Evolutionary conservation across 306 rosid genomes (phyloP), one percentile per base, ranked within the genome.

Genomic region (Cucurbita moschata): DNA sequence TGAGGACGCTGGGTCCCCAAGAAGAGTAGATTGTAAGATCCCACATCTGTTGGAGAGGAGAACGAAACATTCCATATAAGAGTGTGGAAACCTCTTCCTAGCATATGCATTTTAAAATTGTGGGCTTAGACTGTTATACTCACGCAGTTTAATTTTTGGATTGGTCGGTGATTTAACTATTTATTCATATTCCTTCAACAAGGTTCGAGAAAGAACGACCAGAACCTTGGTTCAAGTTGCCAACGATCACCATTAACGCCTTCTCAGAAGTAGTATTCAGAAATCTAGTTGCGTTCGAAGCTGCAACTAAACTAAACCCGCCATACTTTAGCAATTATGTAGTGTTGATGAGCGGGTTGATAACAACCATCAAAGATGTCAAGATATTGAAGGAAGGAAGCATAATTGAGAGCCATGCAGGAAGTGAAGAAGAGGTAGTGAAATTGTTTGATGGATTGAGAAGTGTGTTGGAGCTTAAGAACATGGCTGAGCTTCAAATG

Each of bases 191-290:
- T 57, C 35, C 30, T 57, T 18, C 11, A 21, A 57, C 38, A 0
- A 18, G 77, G 4, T 74, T 74, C 15, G 0, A 8, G 15, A 8
- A 40, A 18, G 70, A 40, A 40, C 15, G 35, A 0, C 8, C 12
- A 19, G 21, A 40, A 55, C 7, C 44, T 21, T 5, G 54, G 23
- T 23, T 74, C 4, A 37, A 19, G 14, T 38, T 74, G 21, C 77
- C 77, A 1, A 2, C 4, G 0, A 74, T 74, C n/a, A 19, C 42
- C 42, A 30, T 74, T 1, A 74, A 74, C 8, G 14, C 15, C 63
- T 74, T 58, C 77, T 14, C 69, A 0, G 57, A 74, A 46, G 77
- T 74, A 9, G 15, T 74, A 6, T 44, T 57, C 42, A 74, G 77
- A 58, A 74, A 74, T 43, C 7, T 74, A 8, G 5, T 74, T 0